Percentiles rank a stretch among this genome's conserved stretches.
These are phyloP conservation scores for Penicillium corylophilum DNA, from an alignment of 2,329 filamentous ascomycete genomes.

Conservation along the genomic window DNA sequence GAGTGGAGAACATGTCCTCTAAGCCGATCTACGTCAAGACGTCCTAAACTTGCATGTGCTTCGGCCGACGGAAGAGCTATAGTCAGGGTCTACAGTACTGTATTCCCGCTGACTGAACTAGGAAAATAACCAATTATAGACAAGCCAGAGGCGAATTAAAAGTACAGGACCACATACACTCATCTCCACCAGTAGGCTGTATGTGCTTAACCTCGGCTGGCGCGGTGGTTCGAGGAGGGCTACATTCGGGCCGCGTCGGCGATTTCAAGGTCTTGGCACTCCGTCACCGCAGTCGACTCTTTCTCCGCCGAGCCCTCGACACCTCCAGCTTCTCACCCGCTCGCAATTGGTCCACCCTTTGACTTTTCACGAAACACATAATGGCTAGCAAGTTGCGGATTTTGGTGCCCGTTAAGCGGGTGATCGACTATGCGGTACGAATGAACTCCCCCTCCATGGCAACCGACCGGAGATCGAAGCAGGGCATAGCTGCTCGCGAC, in stretches of 20 bases:
- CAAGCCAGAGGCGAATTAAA: neutral
- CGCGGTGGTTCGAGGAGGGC: conserved; percentile 23
- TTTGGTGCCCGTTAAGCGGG: conserved; percentile 77
- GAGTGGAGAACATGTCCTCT: neutral
- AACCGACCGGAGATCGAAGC: conserved; percentile 8
- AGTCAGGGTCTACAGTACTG: neutral
- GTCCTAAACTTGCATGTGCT: neutral
- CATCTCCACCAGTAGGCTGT: conserved; percentile 4
- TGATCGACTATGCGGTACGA: conserved; percentile 80
- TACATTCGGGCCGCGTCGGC: conserved; percentile 36
- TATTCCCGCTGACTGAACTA: neutral
- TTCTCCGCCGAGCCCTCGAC: conserved; percentile 11
- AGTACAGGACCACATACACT: neutral
- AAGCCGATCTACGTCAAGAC: neutral
- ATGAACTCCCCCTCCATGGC: conserved; percentile 1
- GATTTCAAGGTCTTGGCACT: conserved; percentile 32
- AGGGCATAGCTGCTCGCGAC: neutral
- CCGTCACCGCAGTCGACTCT: conserved; percentile 25
- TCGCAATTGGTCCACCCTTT: conserved; percentile 10
- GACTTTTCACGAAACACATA: conserved; percentile 20
- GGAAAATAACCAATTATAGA: neutral
- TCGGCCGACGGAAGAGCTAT: neutral
- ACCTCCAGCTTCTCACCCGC: conserved; percentile 2
- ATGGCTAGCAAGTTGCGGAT: conserved; percentile 62
- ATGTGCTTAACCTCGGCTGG: conserved; percentile 35